Base-by-base conservation (phyloP, 257 asterid genomes). In the Apocynum venetum region DNA sequence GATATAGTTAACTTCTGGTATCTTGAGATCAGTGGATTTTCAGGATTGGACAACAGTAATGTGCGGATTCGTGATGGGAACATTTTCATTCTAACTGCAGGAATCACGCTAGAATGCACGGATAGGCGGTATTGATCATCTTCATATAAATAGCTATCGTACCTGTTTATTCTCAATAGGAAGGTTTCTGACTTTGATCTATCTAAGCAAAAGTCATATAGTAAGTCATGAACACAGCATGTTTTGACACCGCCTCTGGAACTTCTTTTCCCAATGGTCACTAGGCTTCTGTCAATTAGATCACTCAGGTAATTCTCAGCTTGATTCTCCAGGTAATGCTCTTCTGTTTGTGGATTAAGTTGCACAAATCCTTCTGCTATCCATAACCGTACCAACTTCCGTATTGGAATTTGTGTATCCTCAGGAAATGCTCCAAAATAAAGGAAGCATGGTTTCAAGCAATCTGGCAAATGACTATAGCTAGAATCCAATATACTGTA, bases 321-420 rank as follows among this genome's bases (percentile, higher is more conserved):
- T 25, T 19, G 20, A 1, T 36, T 1, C 35, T 47, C 61, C 0
- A 47, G 17, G 8, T 14, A 14, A 8, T 40, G 9, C 36, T 52
- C 31, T 5, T 35, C 51, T 43, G 20, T 15, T 41, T 41, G 38
- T 57, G 12, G 6, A 53, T 12, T 19, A 12, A 17, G 9, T 40
- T 44, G 71, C 47, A 77, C 71, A 31, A 77, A 72, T 47, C 84
- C 79, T 67, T 81, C 82, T 36, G 79, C 77, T 17, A 14, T 48
- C 82, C 84, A 81, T n/a, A 67, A 13, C 2, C 20, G 36, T 15
- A 66, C 31, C 84, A 77, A 73, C 73, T 66, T 74, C 19, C 14
- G 25, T 31, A 41, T 77, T 12, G 82, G 61, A 41, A 79, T 61
- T 19, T 72, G 17, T 63, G 25, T 38, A 41, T 63, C 78, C 40